Base-by-base conservation (phyloP, 2,329 filamentous ascomycete species). In the Exophiala bonariae region DNA sequence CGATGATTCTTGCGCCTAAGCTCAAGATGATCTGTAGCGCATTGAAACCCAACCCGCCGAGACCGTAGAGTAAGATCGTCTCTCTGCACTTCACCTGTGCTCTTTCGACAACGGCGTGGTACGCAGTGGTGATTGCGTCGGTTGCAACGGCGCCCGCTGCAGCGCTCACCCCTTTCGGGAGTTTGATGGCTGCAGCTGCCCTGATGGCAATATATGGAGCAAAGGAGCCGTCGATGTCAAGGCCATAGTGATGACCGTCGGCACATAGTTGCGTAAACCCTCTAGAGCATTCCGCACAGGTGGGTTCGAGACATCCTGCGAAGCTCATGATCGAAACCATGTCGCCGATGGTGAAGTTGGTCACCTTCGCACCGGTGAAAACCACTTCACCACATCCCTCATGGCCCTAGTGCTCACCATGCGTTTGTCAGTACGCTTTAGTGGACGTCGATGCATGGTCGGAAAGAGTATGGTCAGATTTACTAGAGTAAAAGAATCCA, bases 361-460 rank as follows among this genome's bases (percentile, higher is more conserved):
- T 20, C 10, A 46, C 44, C 5, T 20, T 22, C 4, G 39, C 31
- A 11, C 52, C 52, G 3, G 52, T 16, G 9, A 16, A 31, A 10
- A 45, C 43, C n/a, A 55, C 42, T 3, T 52, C 35, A 13, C 54
- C 54, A 20, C 52, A 44, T 19, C 44, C 44, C 35, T 56, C 54
- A 19, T 56, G 54, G 10, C 54, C 54, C 39, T 41, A 17, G 3
- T 28, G n/a, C 8, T 13, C 11, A 30, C 20, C 39, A 30, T n/a
- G n/a, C n/a, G n/a, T n/a, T n/a, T n/a, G n/a, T n/a, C n/a, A n/a
- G n/a, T n/a, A n/a, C n/a, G n/a, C n/a, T n/a, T n/a, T n/a, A n/a
- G n/a, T n/a, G n/a, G n/a, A n/a, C n/a, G n/a, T n/a, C n/a, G 16
- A 41, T 31, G 18, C 22, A 41, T 16, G 39, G 39, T 41, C 23